Percentiles rank a stretch among this genome's conserved stretches.
These are phyloP conservation scores for Pythium apleroticum DNA, from an alignment of 352 stramenopile species.

Conservation along the genomic window DNA sequence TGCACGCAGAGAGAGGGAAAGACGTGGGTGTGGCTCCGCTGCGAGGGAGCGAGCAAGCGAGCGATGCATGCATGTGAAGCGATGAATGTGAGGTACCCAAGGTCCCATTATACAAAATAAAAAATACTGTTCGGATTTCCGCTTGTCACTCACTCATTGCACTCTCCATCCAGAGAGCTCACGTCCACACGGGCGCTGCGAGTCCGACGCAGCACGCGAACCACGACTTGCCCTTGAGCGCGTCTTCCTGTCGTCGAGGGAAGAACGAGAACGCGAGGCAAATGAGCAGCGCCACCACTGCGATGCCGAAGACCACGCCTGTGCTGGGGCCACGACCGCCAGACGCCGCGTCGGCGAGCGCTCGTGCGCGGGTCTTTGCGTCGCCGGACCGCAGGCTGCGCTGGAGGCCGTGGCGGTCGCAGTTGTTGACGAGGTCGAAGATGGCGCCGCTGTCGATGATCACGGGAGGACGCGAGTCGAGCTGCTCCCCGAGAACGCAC, in stretches of 20 bases:
- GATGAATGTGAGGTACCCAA: too few species aligned
- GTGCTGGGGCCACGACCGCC: background rate
- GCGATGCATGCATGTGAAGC: background rate
- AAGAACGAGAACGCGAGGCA: background rate
- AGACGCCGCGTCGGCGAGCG: background rate
- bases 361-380: background rate
- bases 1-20: background rate
- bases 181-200: background rate
- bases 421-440: slow-evolving; percentile 1
- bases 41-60: background rate
- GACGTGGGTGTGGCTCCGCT: too few species aligned
- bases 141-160: too few species aligned
- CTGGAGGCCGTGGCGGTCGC: background rate
- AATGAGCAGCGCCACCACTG: background rate
- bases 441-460: slow-evolving; percentile 1
- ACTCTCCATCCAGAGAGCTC: background rate
- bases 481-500: background rate
- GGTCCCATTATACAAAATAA: too few species aligned
- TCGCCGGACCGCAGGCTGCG: background rate
- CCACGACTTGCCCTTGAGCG: background rate
- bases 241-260: background rate
- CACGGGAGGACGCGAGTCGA: background rate
- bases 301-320: background rate
- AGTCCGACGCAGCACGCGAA: background rate
- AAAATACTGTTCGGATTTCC: too few species aligned